Base-by-base conservation (phyloP, 208 protist species). In the Blechomonas ayalai region DNA sequence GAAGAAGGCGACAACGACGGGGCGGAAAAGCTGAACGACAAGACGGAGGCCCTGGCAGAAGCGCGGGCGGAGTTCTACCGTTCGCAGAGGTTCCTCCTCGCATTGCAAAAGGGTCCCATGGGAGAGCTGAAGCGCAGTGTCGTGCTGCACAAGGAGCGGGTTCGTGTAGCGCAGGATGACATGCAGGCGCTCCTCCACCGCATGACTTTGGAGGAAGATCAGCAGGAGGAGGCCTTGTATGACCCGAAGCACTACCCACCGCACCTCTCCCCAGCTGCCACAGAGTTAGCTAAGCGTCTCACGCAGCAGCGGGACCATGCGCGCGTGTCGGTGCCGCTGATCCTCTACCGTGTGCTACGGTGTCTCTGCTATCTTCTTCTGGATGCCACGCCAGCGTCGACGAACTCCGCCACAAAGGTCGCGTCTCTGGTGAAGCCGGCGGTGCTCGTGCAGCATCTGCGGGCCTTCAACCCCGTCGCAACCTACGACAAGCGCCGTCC, bases 361-460 rank as follows among this genome's bases (percentile, higher is more conserved):
- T 78, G 75, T 40, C 42, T 83, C 43, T 89, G 78, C 57, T 92
- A 92, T 39, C 44, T 89, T 3, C 57, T 92, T 25, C 61, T 84
- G 24, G 66, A 83, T 38, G 59, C 73, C 23, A 86, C 79, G 0
- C 83, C 83, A 1, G 82, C 74, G 49, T 26, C 72, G 15, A 86
- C 67, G 0, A 60, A 65, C 38, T 79, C 81, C 0, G 59, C 79
- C 24, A 67, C 45, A 20, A 85, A 90, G 65, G 79, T 93, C 33
- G 72, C 76, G 0, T 69, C 76, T 12, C 45, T 90, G 23, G 34
- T 93, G 43, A 95, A 95, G 63, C 88, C 88, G 1, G 73, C 77
- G 23, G 69, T 77, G 7, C 52, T 85, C 23, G 70, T 73, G 48
- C 62, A 87, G 50, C 59, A 77, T 12, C 62, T 93, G 7, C 73